Base-by-base conservation (phyloP, 139 green algal genomes). In the Chlorella sp. region DNA sequence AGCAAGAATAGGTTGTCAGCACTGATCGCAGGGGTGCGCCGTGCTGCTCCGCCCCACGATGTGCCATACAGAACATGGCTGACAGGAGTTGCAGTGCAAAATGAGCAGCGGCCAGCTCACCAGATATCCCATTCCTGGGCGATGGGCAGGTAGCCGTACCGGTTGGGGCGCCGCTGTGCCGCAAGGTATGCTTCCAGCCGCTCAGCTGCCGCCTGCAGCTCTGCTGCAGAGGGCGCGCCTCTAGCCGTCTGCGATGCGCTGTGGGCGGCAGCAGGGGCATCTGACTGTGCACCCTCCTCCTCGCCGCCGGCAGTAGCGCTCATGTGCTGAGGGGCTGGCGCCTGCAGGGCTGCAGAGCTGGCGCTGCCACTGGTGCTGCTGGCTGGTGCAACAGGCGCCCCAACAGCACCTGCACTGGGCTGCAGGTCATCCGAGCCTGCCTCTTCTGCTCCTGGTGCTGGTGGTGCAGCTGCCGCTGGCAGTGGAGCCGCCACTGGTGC, bases 111-210 rank as follows among this genome's bases (percentile, higher is more conserved):
- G n/a, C n/a, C n/a, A n/a, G 7, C 38, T 64, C 90, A 86, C 91
- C 91, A 94, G 44, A 94, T 85, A 78, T 94, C 91, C 91, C 91
- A 94, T 74, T 94, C 91, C 62, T 93, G 79, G 0, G 82, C 85
- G 23, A 91, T 41, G 0, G 90, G 88, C 4, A 12, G 30, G 83
- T 94, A 94, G 23, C 91, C 91, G 39, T 92, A 94, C 0, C 82
- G 51, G 83, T 92, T 93, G 21, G 84, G 70, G 20, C 5, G 34
- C 25, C 18, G 36, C 51, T 84, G 34, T 1, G 75, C 62, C 3
- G 0, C 17, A 16, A 76, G 83, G 62, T 87, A 83, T 0, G 23
- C 20, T 15, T 57, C 51, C 55, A 87, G 34, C 67, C 26, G 9
- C 23, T 76, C 38, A 1, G 69, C 69, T 23, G 69, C 69, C 23